Conservation (phyloP, 768 basidiomycete genomes). For the Tulasnella sp. region DNA sequence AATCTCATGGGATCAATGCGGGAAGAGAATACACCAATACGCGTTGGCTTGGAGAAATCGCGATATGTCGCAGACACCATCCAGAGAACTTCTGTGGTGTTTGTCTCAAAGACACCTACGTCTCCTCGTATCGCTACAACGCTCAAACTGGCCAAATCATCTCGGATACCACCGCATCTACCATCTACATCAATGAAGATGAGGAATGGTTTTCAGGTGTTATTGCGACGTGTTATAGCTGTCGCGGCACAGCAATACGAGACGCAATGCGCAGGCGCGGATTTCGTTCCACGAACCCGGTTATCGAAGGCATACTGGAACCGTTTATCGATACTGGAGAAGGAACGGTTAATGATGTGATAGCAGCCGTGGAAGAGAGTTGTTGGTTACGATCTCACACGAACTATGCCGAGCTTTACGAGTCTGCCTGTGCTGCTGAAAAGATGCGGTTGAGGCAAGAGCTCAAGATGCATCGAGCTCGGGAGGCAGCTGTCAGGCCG, state of each 20-base stretch:
- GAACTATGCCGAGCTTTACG: conserved; percentile 8
- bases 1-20: not conserved
- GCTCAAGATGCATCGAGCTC: conserved; percentile 9
- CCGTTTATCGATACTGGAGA: conserved; percentile 11
- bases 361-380: conserved; percentile 7
- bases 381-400: not conserved
- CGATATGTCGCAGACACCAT: not conserved
- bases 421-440: conserved; percentile 5
- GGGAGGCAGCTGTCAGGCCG: not conserved
- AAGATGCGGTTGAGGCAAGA: conserved; percentile 13
- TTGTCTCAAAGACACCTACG: conserved; percentile 10
- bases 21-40: not conserved
- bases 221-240: conserved; percentile 9
- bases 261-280: not conserved
- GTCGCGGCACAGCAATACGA: not conserved
- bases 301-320: conserved; percentile 5
- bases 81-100: conserved; percentile 9
- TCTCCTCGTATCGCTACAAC: not conserved
- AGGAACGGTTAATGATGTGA: conserved; percentile 1
- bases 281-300: not conserved
- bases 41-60: conserved; percentile 5
- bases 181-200: conserved; percentile 9
- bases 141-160: not conserved
- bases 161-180: not conserved
- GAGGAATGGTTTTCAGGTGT: conserved; percentile 3